Base-by-base conservation (phyloP, 108 stramenopile genomes). In the Chaetoceros muelleri region DNA sequence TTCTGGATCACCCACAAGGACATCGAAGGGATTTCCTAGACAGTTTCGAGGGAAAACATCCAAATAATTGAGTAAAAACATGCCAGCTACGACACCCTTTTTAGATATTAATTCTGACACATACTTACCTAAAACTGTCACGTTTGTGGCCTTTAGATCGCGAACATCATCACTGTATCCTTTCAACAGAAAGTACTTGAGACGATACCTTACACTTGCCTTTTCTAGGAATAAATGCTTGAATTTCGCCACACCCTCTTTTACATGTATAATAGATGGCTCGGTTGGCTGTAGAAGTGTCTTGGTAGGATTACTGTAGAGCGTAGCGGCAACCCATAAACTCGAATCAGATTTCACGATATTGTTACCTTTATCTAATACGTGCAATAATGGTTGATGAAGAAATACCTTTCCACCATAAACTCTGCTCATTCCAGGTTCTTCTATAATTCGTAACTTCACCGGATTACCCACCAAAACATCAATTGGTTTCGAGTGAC, bases 351-450 rank as follows among this genome's bases (percentile, higher is more conserved):
- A 30, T 26, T 34, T 44, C 29, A 76, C 44, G 30, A 73, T 20
- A 61, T 76, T 76, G 1, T 67, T 62, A 55, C 75, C 75, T 24
- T 61, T 57, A 58, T 76, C 75, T 1, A 62, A 51, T 19, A 76
- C 60, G 60, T 69, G 55, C 18, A 65, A 49, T 23, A 52, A 48
- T 29, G 75, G 75, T 57, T 76, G 75, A 20, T 59, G 24, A 16
- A 46, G 23, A 53, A 76, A 72, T 25, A 70, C 57, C 25, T 56
- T 65, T 2, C 75, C 75, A n/a, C 75, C 75, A 45, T 59, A 49
- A 13, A 69, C 64, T 19, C 44, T 24, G 24, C 71, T 66, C 53
- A 55, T 26, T 21, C 67, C 68, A 3, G 60, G 66, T 53, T 68
- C 69, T 2, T 59, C 34, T 2, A 63, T 46, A 25, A 76, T 17